These are phyloP conservation scores for Rhamnella rubrinervis DNA, from an alignment of 331 rosid species.

Conservation along the genomic window DNA sequence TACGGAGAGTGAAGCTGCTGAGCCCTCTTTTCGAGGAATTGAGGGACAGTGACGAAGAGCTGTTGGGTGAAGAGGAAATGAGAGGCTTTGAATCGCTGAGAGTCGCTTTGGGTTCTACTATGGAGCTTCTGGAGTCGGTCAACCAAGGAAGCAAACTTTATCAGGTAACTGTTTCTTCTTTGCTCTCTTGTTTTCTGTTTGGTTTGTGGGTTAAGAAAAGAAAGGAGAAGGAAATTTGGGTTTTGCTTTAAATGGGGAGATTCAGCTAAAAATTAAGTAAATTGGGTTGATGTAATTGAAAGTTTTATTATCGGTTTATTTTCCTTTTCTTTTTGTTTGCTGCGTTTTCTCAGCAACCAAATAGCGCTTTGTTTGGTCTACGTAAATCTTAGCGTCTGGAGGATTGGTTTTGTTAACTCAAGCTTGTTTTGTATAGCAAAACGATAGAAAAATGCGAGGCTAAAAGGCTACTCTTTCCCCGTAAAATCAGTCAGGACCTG, in stretches of 20 bases:
- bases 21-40: conserved; percentile 92
- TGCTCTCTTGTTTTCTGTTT: conserved; percentile 4
- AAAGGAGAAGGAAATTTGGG: not conserved
- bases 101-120: conserved; percentile 66
- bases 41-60: conserved; percentile 54
- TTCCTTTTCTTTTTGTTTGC: conserved; percentile 2
- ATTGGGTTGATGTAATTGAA: not conserved
- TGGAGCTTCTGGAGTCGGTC: conserved; percentile 50
- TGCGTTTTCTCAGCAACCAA: not conserved
- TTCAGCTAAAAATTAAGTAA: not conserved
- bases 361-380: too few species aligned
- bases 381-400: too few species aligned
- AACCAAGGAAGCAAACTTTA: conserved; percentile 80
- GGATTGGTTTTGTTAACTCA: too few species aligned
- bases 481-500: too few species aligned
- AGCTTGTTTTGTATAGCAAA: too few species aligned
- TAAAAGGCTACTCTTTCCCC: too few species aligned
- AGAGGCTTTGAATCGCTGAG: conserved; percentile 61
- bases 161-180: conserved; percentile 47
- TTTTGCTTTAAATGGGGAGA: not conserved
- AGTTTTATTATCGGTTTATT: not conserved
- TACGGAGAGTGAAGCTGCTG: conserved; percentile 76
- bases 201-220: not conserved
- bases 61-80: conserved; percentile 46
- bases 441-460: too few species aligned